phyloP scores from a whole-genome alignment of 2,329 filamentous ascomycete species.

The Claviceps pusilla region DNA sequence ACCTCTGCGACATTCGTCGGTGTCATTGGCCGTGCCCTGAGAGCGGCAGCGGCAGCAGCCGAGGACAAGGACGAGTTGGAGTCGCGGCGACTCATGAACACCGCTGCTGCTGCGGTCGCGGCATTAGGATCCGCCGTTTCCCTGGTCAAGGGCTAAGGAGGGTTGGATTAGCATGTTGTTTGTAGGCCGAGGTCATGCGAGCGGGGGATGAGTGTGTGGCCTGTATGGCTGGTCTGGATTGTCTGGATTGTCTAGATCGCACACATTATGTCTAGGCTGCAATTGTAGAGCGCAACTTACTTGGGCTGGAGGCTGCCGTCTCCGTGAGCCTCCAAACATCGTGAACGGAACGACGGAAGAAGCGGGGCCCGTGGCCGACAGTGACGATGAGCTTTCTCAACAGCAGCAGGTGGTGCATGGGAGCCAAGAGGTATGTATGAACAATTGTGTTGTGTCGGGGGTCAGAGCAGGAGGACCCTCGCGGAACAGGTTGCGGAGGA shows the following conservation, averaged over 20 bases:
- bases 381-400: slow-evolving; percentile 5
- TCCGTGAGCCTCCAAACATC: slow-evolving; percentile 38
- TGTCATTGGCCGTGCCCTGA: slow-evolving; percentile 61
- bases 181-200: background rate
- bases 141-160: slow-evolving; percentile 42
- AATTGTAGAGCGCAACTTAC: slow-evolving; percentile 22
- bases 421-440: slow-evolving; percentile 2
- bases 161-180: background rate
- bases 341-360: slow-evolving; percentile 4
- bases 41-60: slow-evolving; percentile 72
- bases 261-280: too few species aligned
- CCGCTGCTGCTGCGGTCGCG: slow-evolving; percentile 65
- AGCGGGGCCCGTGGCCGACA: background rate
- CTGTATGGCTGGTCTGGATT: background rate
- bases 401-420: slow-evolving; percentile 7
- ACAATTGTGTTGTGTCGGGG: background rate
- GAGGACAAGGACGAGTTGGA: slow-evolving; percentile 57
- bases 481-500: background rate
- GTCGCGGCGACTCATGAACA: slow-evolving; percentile 53
- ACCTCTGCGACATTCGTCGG: slow-evolving; percentile 69
- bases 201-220: background rate
- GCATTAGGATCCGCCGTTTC: slow-evolving; percentile 57
- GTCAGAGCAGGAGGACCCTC: background rate
- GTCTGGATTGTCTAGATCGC: too few species aligned
- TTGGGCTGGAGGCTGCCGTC: slow-evolving; percentile 31